Percentiles rank a stretch among this genome's conserved stretches.
Conservation (phyloP, 75 land plant genomes). For the Sequoiadendron giganteum region DNA sequence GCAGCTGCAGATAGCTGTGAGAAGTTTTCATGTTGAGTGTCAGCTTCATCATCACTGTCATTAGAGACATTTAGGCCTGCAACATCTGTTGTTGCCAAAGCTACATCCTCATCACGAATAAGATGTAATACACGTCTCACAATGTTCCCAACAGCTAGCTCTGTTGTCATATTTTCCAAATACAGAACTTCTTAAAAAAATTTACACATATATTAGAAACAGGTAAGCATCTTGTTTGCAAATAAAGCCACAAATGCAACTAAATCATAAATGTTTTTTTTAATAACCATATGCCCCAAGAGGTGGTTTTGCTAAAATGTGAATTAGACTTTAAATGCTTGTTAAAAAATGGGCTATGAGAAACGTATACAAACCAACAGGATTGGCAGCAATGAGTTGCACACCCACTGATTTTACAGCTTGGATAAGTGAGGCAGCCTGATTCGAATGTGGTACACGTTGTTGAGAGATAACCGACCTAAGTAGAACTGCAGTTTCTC, state of each 20-base stretch:
- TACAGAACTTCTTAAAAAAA: not conserved
- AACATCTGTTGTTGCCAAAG: constrained; percentile 58
- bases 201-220: not conserved
- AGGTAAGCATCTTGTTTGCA: not conserved
- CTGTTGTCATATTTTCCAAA: constrained; percentile 41
- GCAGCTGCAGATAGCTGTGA: constrained; percentile 75
- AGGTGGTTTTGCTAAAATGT: not conserved
- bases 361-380: constrained; percentile 61
- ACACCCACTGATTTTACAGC: constrained; percentile 84
- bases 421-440: constrained; percentile 79
- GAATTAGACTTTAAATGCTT: not conserved
- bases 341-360: not conserved
- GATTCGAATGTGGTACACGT: constrained; percentile 68
- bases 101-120: constrained; percentile 89
- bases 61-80: constrained; percentile 48
- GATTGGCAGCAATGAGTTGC: constrained; percentile 89
- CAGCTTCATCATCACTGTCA: constrained; percentile 89
- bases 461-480: constrained; percentile 86
- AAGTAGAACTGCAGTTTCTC: constrained; percentile 74
- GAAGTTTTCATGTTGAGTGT: constrained; percentile 30
- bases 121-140: constrained; percentile 94
- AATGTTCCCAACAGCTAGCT: constrained; percentile 96
- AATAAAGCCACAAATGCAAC: not conserved
- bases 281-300: not conserved
- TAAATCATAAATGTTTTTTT: not conserved